Evolutionary conservation across 164 flowering plant genomes (phyloP).

Genomic region (Vitis rotundifolia): DNA sequence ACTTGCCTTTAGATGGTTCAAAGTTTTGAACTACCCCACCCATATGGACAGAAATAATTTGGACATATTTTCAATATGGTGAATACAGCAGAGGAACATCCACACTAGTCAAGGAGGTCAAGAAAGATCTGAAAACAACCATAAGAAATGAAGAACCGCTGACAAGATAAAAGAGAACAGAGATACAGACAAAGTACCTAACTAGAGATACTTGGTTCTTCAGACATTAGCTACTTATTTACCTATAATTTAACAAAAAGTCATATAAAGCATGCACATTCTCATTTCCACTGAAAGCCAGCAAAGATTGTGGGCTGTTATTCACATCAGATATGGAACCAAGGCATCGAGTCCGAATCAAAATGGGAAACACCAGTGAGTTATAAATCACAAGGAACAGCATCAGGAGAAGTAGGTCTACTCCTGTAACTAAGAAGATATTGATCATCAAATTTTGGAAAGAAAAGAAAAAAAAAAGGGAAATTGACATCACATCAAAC

Average conservation of each 20-base stretch:
- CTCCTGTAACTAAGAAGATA: too few species aligned
- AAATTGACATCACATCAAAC: too few species aligned
- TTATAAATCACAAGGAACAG: not conserved
- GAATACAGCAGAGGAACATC: slow-evolving; percentile 90
- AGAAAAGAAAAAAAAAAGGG: too few species aligned
- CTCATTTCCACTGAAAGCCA: slow-evolving; percentile 66
- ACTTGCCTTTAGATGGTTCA: too few species aligned
- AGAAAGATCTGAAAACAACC: slow-evolving; percentile 54
- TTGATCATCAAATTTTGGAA: too few species aligned
- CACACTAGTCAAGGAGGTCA: slow-evolving; percentile 50
- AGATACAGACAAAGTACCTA: too few species aligned
- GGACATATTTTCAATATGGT: not conserved
- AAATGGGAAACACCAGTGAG: not conserved
- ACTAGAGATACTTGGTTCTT: too few species aligned
- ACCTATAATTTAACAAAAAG: slow-evolving; percentile 89
- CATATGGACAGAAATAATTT: too few species aligned
- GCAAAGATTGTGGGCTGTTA: slow-evolving; percentile 73
- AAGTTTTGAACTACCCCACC: too few species aligned
- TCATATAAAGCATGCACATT: slow-evolving; percentile 85
- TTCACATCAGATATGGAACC: slow-evolving; percentile 60
- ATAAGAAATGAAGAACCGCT: slow-evolving; percentile 19
- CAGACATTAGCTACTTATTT: slow-evolving; percentile 1
- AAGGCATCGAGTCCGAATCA: slow-evolving; percentile 58
- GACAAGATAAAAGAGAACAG: too few species aligned
- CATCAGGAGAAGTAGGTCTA: not conserved